Percentiles rank a stretch among this genome's conserved stretches.
phyloP scores from a whole-genome alignment of 1,139 yeast species.

The Lodderomyces theae region DNA sequence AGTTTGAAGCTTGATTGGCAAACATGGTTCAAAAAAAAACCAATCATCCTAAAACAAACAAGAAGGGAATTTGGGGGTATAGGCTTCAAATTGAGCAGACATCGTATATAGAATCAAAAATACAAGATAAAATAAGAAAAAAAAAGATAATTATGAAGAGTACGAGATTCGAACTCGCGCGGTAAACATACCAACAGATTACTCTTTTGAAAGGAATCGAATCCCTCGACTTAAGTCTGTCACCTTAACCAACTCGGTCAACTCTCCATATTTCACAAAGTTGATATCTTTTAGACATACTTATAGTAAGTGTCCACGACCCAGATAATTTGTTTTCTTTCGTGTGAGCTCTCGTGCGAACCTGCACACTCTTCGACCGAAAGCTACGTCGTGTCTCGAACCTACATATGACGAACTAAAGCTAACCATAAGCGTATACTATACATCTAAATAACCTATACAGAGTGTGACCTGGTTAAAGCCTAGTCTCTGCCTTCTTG shows the following conservation, averaged over 20 bases:
- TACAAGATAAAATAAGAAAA: conserved; percentile 8
- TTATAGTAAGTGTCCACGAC: neutral
- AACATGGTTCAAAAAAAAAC: too few relatives aligned
- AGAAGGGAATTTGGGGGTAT: too few relatives aligned
- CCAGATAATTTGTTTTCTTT: neutral
- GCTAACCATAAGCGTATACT: too few relatives aligned
- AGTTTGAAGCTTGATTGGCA: too few relatives aligned
- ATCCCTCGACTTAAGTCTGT: conserved; percentile 12
- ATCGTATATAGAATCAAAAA: too few relatives aligned
- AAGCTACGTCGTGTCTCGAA: neutral
- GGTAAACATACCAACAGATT: conserved; percentile 13
- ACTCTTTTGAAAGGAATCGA: conserved; percentile 3
- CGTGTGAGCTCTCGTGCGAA: neutral
- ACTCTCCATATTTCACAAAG: conserved; percentile 10
- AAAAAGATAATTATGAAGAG: too few relatives aligned
- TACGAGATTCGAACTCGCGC: conserved; percentile 15
- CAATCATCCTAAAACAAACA: too few relatives aligned
- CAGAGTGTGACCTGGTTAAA: conserved; percentile 8
- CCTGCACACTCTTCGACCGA: neutral
- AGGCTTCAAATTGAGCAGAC: too few relatives aligned
- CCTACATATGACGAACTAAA: too few relatives aligned
- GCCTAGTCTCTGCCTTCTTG: conserved; percentile 15
- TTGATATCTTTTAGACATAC: neutral
- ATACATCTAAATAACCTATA: too few relatives aligned
- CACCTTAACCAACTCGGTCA: conserved; percentile 16